Percentiles rank a stretch among this genome's conserved stretches.
Evolutionary conservation across 2,329 filamentous ascomycete genomes (phyloP).

Genomic region (Alternaria infectoria): DNA sequence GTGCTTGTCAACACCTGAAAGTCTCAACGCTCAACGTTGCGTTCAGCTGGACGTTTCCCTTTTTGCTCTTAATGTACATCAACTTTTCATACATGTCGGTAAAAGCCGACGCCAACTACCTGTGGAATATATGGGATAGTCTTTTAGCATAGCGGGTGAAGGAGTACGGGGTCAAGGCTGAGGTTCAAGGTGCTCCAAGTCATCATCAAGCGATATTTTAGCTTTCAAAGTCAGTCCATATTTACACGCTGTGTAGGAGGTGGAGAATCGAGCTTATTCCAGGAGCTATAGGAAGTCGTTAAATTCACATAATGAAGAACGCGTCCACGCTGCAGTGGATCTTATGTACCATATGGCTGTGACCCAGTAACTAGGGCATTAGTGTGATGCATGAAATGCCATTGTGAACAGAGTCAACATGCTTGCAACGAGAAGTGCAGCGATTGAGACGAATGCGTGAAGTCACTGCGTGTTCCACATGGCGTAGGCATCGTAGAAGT

Average conservation of each 20-base stretch:
- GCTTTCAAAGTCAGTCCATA: background rate
- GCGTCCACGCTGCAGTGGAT: background rate
- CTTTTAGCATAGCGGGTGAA: background rate
- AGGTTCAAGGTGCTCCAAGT: background rate
- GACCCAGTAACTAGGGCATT: background rate
- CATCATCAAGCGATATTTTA: background rate
- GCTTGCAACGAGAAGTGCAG: background rate
- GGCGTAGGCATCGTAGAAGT: background rate
- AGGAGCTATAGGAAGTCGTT: background rate
- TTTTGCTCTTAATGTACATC: background rate
- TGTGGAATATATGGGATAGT: background rate
- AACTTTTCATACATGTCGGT: background rate
- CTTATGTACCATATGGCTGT: background rate
- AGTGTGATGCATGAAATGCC: background rate
- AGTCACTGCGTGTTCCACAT: background rate
- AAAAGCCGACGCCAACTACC: background rate
- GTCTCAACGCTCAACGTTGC: background rate
- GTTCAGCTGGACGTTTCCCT: background rate
- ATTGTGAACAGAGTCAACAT: background rate
- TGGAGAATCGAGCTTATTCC: background rate
- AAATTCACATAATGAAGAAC: background rate
- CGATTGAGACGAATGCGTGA: background rate
- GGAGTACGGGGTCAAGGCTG: background rate
- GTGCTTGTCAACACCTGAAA: slow-evolving; percentile 40
- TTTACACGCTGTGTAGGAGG: background rate